A percentile compares a stretch with the other conserved stretches of the same genome.
phyloP scores from a whole-genome alignment of 768 basidiomycete genomes.

The Lentinula sp. region DNA sequence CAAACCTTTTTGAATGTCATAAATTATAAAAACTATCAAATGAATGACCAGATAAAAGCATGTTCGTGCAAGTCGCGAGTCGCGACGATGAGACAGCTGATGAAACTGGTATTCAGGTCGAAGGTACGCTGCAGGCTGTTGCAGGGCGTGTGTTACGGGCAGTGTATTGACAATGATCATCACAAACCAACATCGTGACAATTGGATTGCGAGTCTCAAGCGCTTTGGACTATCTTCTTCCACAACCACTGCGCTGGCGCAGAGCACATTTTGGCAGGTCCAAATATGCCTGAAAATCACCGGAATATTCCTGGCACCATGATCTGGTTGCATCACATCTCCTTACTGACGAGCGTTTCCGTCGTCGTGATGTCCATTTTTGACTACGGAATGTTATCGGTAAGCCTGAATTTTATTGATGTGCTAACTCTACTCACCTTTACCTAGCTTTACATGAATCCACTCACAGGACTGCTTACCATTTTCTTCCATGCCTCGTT shows the following conservation, averaged over 20 bases:
- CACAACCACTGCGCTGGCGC: not conserved
- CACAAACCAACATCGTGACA: not conserved
- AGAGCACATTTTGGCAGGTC: conserved; percentile 4
- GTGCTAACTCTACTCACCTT: not conserved
- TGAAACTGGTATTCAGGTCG: too few relatives aligned
- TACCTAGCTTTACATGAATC: conserved; percentile 5
- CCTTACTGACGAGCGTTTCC: not conserved
- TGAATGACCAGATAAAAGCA: too few relatives aligned
- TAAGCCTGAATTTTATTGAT: not conserved
- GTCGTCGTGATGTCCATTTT: conserved; percentile 1
- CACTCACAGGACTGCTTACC: not conserved
- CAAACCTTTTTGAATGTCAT: too few relatives aligned
- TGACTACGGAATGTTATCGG: conserved; percentile 1
- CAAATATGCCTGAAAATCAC: not conserved
- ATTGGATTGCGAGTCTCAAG: not conserved
- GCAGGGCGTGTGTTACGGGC: too few relatives aligned
- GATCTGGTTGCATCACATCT: not conserved
- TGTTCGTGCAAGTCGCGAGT: too few relatives aligned
- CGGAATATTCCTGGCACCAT: not conserved
- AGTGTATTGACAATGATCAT: too few relatives aligned
- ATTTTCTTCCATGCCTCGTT: not conserved
- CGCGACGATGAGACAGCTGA: too few relatives aligned
- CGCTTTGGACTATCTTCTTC: not conserved
- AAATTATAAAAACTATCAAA: too few relatives aligned
- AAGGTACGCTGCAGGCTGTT: too few relatives aligned